phyloP scores from a whole-genome alignment of 176 grass and related monocot species.

The Dactylis glomerata region DNA sequence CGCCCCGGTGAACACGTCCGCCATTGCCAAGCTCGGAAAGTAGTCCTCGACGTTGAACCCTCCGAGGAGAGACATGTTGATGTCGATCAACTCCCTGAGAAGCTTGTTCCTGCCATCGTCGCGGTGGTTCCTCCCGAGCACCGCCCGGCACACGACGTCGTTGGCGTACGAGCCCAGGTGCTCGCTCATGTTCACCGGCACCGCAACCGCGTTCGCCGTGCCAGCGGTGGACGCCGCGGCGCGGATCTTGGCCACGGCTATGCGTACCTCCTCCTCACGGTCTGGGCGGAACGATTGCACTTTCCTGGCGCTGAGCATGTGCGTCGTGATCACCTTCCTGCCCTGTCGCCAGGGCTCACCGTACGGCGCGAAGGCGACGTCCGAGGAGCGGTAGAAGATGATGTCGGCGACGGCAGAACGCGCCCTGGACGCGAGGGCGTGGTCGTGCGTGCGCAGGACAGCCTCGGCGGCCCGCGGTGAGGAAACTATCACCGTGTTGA shows the following conservation, averaged over 20 bases:
- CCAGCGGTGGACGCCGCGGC: neutral
- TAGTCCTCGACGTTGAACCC: neutral
- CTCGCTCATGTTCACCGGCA: conserved; percentile 2
- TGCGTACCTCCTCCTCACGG: neutral
- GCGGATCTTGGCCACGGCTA: neutral
- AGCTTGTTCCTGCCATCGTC: conserved; percentile 10
- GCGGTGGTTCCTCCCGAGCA: neutral
- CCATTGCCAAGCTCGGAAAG: neutral
- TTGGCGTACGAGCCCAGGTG: neutral
- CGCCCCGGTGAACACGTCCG: neutral
- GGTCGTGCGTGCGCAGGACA: neutral
- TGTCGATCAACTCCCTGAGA: neutral
- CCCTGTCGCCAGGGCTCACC: neutral
- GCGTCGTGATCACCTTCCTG: neutral
- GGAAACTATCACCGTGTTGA: neutral
- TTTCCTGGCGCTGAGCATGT: conserved; percentile 3
- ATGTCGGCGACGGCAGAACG: neutral
- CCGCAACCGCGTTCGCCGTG: neutral
- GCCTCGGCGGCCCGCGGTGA: neutral
- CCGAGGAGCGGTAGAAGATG: neutral
- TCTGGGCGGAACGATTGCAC: neutral
- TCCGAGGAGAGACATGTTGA: neutral
- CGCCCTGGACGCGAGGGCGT: neutral
- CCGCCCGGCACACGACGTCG: conserved; percentile 1
- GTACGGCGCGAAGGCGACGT: conserved; percentile 4